Base-by-base conservation (phyloP, 2,329 filamentous ascomycete genomes). In the Fusarium acutatum region DNA sequence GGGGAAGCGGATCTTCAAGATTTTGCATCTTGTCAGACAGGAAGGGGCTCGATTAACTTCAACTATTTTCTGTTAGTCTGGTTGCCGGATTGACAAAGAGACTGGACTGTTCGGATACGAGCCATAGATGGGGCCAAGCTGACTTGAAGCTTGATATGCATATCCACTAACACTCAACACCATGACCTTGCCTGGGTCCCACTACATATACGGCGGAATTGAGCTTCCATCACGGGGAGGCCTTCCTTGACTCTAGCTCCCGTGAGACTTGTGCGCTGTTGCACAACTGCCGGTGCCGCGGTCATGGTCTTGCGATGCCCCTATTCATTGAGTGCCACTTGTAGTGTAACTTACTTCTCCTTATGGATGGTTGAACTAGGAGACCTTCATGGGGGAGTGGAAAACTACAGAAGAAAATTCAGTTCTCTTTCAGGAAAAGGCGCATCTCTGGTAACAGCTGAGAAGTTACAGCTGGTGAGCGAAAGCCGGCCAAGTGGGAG, bases 281-380 rank as follows among this genome's bases (percentile, higher is more conserved):
- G 71, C 56, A 74, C 54, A 52, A 69, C 32, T 73, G 50, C 71
- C 71, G 71, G 68, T 50, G 35, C 71, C 67, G 64, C 71, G 67
- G 53, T 38, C 43, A 20, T 71, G 64, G 72, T 76, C 44, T 60
- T 44, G 35, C 60, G 43, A 66, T 61, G 47, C 66, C 71, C 67
- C 62, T 57, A 44, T 62, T 58, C 26, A 24, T 34, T 11, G 43
- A 63, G 60, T 60, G 46, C 70, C 70, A 67, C 53, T 67, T 67
- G 71, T 63, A 68, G 35, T 54, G 35, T 43, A 18, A 50, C 43
- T 60, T 60, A 50, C 41, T 35, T 57, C 41, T 74, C 58, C 69
- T 60, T 50, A 38, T 40, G 41, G 24, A 52, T 37, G 46, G 50
- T 50, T 47, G 54, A 47, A 38, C 38, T 43, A 60, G 52, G 30